These are phyloP conservation scores for Ophiobolus disseminans DNA, from an alignment of 2,329 filamentous ascomycete species.

Conservation along the genomic window DNA sequence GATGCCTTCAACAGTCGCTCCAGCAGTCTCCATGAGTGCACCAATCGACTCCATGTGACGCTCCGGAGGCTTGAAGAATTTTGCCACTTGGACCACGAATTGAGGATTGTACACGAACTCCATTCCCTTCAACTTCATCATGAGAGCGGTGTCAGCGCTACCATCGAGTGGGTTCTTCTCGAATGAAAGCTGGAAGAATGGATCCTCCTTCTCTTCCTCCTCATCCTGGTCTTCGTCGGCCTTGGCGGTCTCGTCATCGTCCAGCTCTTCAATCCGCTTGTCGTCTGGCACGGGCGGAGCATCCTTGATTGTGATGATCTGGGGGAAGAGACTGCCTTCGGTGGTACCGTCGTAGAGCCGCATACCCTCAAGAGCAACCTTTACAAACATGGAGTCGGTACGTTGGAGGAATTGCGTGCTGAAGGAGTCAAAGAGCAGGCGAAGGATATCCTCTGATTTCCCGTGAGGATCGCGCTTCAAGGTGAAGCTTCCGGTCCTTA, in stretches of 20 bases:
- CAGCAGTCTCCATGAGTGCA: conserved; percentile 92
- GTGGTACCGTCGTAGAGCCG: conserved; percentile 97
- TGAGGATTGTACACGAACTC: conserved; percentile 98
- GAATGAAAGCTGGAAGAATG: conserved; percentile 90
- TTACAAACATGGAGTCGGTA: conserved; percentile 87
- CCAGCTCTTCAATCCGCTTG: conserved; percentile 56
- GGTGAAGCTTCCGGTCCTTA: conserved; percentile 97
- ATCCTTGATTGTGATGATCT: conserved; percentile 96
- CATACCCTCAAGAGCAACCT: conserved; percentile 89
- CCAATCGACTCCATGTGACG: conserved; percentile 98
- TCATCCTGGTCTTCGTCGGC: conserved; percentile 54
- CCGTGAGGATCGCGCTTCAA: conserved; percentile 84
- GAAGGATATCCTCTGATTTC: conserved; percentile 80
- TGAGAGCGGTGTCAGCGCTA: conserved; percentile 88
- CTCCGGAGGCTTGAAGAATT: conserved; percentile 96
- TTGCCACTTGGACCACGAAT: conserved; percentile 86
- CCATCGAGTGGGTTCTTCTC: conserved; percentile 95
- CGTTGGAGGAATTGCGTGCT: conserved; percentile 87
- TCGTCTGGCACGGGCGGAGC: conserved; percentile 66
- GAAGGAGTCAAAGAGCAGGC: conserved; percentile 93
- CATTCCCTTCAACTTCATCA: conserved; percentile 89
- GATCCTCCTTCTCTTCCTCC: conserved; percentile 65
- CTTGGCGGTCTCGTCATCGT: conserved; percentile 55
- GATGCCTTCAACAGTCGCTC: conserved; percentile 92
- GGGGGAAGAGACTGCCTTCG: conserved; percentile 85